Evolutionary conservation across 2,329 filamentous ascomycete species (phyloP).

Genomic region (Xylaria digitata): DNA sequence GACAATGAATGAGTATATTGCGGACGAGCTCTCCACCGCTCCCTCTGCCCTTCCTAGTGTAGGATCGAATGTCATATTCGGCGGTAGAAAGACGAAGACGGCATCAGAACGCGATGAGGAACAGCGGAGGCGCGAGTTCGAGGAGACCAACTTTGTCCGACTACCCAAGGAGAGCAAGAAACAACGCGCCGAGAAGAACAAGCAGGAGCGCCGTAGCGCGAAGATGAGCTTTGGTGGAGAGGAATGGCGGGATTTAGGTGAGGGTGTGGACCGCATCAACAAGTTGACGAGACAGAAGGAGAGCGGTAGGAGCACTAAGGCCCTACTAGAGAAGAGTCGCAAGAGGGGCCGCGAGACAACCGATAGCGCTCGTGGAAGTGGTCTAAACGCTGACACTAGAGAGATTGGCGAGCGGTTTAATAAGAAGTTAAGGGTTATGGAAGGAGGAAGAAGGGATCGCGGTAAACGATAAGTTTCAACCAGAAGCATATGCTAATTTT

Average conservation of each 20-base stretch:
- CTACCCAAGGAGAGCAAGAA: slow-evolving; percentile 90
- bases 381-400: slow-evolving; percentile 55
- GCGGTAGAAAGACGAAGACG: slow-evolving; percentile 83
- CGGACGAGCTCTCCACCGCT: slow-evolving; percentile 82
- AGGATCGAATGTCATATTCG: slow-evolving; percentile 84
- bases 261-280: slow-evolving; percentile 88
- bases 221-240: slow-evolving; percentile 86
- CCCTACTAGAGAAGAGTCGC: slow-evolving; percentile 82
- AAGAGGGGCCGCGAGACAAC: slow-evolving; percentile 77
- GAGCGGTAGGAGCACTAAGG: slow-evolving; percentile 65
- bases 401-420: slow-evolving; percentile 80
- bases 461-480: slow-evolving; percentile 46
- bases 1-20: slow-evolving; percentile 92
- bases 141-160: slow-evolving; percentile 91
- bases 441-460: slow-evolving; percentile 54
- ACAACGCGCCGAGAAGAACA: slow-evolving; percentile 74
- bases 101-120: slow-evolving; percentile 80
- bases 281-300: slow-evolving; percentile 79
- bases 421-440: slow-evolving; percentile 71
- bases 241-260: slow-evolving; percentile 88
- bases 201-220: slow-evolving; percentile 60
- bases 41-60: slow-evolving; percentile 90
- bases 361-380: slow-evolving; percentile 77
- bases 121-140: slow-evolving; percentile 83
- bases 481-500: neutral